These are phyloP conservation scores for Colletotrichum godetiae DNA, from an alignment of 2,329 filamentous ascomycete genomes.

Conservation along the genomic window DNA sequence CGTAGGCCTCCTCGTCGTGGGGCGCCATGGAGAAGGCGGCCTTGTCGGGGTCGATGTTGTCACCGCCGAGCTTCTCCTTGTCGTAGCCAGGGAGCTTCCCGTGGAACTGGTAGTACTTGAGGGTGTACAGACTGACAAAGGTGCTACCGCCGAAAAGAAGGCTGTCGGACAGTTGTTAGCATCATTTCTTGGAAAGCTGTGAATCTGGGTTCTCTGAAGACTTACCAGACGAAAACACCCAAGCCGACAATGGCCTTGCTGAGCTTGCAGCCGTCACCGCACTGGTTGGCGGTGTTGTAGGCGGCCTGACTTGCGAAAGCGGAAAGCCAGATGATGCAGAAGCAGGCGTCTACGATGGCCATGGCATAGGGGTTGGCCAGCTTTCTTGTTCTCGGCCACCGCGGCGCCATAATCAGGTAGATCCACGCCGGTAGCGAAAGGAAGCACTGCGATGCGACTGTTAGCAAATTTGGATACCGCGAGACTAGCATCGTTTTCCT, in stretches of 20 bases:
- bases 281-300: constrained; percentile 68
- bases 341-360: constrained; percentile 67
- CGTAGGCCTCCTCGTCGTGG: constrained; percentile 75
- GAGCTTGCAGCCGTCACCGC: constrained; percentile 66
- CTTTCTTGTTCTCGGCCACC: constrained; percentile 70
- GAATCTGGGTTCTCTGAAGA: constrained; percentile 34
- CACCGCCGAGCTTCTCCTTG: constrained; percentile 53
- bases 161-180: constrained; percentile 48
- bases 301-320: constrained; percentile 74
- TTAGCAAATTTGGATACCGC: constrained; percentile 18
- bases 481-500: neutral
- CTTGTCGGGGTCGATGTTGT: constrained; percentile 75
- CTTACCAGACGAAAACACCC: constrained; percentile 72
- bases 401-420: constrained; percentile 73
- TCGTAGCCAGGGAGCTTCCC: constrained; percentile 72
- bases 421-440: constrained; percentile 72
- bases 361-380: constrained; percentile 73
- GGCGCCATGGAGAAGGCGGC: constrained; percentile 75
- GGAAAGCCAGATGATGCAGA: constrained; percentile 72
- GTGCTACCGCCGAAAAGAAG: constrained; percentile 66
- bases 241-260: constrained; percentile 73
- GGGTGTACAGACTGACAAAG: constrained; percentile 68
- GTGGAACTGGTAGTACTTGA: constrained; percentile 72
- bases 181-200: constrained; percentile 6
- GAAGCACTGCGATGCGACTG: constrained; percentile 65